These are phyloP conservation scores for Osmanthus fragrans DNA, from an alignment of 257 asterid species.

Conservation along the genomic window DNA sequence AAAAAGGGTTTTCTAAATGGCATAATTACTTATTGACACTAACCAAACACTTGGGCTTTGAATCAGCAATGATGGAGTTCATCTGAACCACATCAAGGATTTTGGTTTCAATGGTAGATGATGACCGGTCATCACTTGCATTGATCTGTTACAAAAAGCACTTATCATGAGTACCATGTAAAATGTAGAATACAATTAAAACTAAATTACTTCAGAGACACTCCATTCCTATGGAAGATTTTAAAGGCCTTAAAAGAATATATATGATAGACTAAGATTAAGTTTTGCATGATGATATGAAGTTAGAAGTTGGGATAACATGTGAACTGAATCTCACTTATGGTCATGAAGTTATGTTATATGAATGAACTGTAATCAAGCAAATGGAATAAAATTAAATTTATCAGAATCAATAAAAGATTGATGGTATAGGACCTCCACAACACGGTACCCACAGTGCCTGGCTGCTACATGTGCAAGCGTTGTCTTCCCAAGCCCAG, in stretches of 20 bases:
- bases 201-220: conserved; percentile 4
- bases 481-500: conserved; percentile 99
- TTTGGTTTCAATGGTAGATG: conserved; percentile 81
- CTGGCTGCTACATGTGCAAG: conserved; percentile 98
- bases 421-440: conserved; percentile 61
- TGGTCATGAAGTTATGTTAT: conserved; percentile 19
- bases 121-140: conserved; percentile 96
- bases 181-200: neutral
- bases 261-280: neutral
- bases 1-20: neutral
- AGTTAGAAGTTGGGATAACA: conserved; percentile 6
- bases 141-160: conserved; percentile 67
- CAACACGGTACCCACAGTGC: conserved; percentile 97
- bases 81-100: conserved; percentile 90
- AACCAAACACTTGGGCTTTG: conserved; percentile 98
- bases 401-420: conserved; percentile 13
- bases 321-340: conserved; percentile 17
- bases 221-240: conserved; percentile 10
- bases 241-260: conserved; percentile 8
- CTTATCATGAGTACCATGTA: conserved; percentile 18
- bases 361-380: conserved; percentile 21
- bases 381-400: conserved; percentile 26
- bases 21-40: conserved; percentile 39
- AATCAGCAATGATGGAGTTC: conserved; percentile 84
- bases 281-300: conserved; percentile 14